These are phyloP conservation scores for Lizanozyma gosingica DNA, from an alignment of 1,139 yeast genomes.

Conservation along the genomic window DNA sequence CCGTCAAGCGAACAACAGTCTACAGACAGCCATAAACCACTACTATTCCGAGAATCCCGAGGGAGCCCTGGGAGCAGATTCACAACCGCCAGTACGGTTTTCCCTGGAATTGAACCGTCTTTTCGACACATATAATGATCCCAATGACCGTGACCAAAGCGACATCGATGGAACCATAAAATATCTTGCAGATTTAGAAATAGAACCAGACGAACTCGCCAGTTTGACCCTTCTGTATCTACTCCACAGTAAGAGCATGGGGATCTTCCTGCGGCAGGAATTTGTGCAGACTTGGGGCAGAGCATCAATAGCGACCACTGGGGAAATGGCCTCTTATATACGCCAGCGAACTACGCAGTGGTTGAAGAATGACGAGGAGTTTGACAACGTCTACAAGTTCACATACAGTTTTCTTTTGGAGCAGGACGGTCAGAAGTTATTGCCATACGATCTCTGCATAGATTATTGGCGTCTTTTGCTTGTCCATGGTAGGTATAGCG, in stretches of 20 bases:
- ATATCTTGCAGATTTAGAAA: conserved; percentile 56
- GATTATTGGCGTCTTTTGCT: conserved; percentile 75
- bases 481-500: conserved; percentile 16
- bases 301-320: background rate
- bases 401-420: conserved; percentile 64
- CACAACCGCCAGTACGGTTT: conserved; percentile 4
- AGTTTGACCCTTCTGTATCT: conserved; percentile 66
- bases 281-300: background rate
- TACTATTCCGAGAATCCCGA: background rate
- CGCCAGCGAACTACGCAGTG: background rate
- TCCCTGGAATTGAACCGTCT: conserved; percentile 3
- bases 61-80: conserved; percentile 2
- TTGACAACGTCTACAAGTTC: conserved; percentile 43
- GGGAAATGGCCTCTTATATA: background rate
- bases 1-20: background rate
- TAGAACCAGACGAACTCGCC: conserved; percentile 64
- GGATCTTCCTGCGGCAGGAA: conserved; percentile 32
- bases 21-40: conserved; percentile 7
- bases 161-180: conserved; percentile 72
- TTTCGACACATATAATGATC: conserved; percentile 24
- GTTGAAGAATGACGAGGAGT: background rate
- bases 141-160: conserved; percentile 19
- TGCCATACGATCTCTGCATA: conserved; percentile 55
- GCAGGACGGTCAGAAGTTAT: conserved; percentile 43
- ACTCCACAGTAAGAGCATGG: conserved; percentile 57